Evolutionary conservation across 1,284 basidiomycete genomes (phyloP).

Genomic region (Rhodotorula sp.): DNA sequence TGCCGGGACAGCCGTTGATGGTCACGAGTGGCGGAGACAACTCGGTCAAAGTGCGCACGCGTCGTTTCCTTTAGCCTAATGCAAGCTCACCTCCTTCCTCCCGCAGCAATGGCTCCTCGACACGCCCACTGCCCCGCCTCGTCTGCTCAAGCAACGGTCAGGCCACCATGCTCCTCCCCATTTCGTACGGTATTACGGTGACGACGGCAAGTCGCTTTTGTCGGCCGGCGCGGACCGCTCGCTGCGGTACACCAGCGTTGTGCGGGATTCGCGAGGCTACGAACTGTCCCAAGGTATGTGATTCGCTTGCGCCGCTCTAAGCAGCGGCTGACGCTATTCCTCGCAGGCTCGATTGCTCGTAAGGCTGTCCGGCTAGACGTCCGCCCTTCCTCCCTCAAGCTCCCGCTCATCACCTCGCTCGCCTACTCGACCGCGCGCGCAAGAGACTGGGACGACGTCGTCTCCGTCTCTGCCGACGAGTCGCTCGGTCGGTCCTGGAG

Average conservation of each 20-base stretch:
- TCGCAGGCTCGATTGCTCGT: constrained; percentile 72
- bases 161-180: constrained; percentile 91
- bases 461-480: constrained; percentile 79
- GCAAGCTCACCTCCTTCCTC: constrained; percentile 57
- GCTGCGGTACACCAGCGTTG: constrained; percentile 84
- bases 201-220: constrained; percentile 90
- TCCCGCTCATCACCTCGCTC: constrained; percentile 35
- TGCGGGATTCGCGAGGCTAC: constrained; percentile 86
- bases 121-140: constrained; percentile 76
- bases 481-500: constrained; percentile 79
- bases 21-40: constrained; percentile 88
- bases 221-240: constrained; percentile 77
- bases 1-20: constrained; percentile 82
- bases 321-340: background rate
- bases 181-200: constrained; percentile 89
- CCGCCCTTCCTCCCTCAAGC: constrained; percentile 72
- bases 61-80: constrained; percentile 32
- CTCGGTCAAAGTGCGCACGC: constrained; percentile 71
- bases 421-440: constrained; percentile 33
- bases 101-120: constrained; percentile 98
- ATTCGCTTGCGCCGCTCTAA: background rate
- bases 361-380: constrained; percentile 78
- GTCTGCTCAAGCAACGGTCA: constrained; percentile 84
- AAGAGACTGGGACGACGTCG: constrained; percentile 90
- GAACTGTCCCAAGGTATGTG: constrained; percentile 85